These are phyloP conservation scores for Cladosporium sp. DNA, from an alignment of 2,329 filamentous ascomycete genomes.

Conservation along the genomic window DNA sequence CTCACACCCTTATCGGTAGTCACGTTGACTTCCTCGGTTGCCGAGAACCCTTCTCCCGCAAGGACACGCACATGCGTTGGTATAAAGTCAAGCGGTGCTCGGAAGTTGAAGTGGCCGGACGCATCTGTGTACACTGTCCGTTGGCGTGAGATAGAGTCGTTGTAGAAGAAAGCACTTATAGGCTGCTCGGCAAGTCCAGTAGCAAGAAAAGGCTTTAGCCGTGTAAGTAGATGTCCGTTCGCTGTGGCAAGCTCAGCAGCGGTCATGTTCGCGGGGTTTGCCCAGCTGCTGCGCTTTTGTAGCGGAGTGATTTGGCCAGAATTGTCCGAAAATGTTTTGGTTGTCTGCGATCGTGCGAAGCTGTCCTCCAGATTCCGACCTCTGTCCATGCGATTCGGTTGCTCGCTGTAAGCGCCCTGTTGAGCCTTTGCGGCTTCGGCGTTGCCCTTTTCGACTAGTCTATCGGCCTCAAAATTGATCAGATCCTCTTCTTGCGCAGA, in stretches of 20 bases:
- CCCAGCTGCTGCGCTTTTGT: slow-evolving; percentile 48
- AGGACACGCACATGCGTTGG: slow-evolving; percentile 86
- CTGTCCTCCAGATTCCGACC: not conserved
- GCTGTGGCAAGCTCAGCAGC: slow-evolving; percentile 72
- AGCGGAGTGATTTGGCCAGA: slow-evolving; percentile 32
- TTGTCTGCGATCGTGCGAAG: not conserved
- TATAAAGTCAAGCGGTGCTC: slow-evolving; percentile 80
- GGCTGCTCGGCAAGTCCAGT: slow-evolving; percentile 72
- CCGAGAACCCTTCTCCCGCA: slow-evolving; percentile 78
- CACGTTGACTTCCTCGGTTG: slow-evolving; percentile 71
- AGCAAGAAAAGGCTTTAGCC: slow-evolving; percentile 84
- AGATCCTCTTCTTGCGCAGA: slow-evolving; percentile 57
- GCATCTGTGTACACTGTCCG: slow-evolving; percentile 82
- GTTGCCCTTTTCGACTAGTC: slow-evolving; percentile 69
- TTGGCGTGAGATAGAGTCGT: slow-evolving; percentile 75
- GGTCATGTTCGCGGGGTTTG: slow-evolving; percentile 59
- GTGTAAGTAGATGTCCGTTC: slow-evolving; percentile 82
- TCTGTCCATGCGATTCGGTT: slow-evolving; percentile 7
- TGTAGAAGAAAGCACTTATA: slow-evolving; percentile 94
- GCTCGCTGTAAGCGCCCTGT: slow-evolving; percentile 70
- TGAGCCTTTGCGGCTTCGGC: slow-evolving; percentile 65
- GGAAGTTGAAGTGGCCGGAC: slow-evolving; percentile 78
- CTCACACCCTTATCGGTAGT: slow-evolving; percentile 79
- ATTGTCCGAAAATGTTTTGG: slow-evolving; percentile 22
- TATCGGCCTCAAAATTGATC: slow-evolving; percentile 70